phyloP scores from a whole-genome alignment of 768 basidiomycete species.

The Termitomyces titanicus region DNA sequence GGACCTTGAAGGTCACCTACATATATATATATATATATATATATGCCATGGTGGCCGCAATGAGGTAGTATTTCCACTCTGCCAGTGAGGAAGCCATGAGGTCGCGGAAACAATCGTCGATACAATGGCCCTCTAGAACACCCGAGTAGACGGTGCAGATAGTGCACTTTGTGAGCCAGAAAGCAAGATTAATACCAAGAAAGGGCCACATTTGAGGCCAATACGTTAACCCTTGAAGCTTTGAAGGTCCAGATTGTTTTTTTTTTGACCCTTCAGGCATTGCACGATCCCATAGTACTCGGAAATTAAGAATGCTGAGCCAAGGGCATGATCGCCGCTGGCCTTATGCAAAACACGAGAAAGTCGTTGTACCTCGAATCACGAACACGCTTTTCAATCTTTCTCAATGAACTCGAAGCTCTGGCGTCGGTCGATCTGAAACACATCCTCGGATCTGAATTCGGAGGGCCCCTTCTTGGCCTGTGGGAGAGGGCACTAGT shows the following conservation, averaged over 20 bases:
- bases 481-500: not conserved
- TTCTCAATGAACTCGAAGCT: not conserved
- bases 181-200: not conserved
- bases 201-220: not conserved
- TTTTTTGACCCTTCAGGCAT: not conserved
- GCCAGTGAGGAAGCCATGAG: constrained; percentile 15
- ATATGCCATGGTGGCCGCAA: constrained; percentile 8
- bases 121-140: not conserved
- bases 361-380: constrained; percentile 7
- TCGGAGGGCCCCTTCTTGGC: too few relatives aligned
- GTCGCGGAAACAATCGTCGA: constrained; percentile 5
- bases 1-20: constrained; percentile 4
- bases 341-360: constrained; percentile 16
- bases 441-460: not conserved
- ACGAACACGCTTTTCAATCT: not conserved
- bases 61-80: constrained; percentile 9
- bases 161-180: not conserved
- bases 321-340: constrained; percentile 5
- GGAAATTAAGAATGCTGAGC: constrained; percentile 14
- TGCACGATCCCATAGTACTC: not conserved
- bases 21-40: too few relatives aligned
- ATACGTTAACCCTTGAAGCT: not conserved
- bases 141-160: not conserved
- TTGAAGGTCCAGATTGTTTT: not conserved
- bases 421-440: constrained; percentile 7